Evolutionary conservation across 2,329 filamentous ascomycete species (phyloP).

Genomic region (Gnomoniopsis smithogilvyi): DNA sequence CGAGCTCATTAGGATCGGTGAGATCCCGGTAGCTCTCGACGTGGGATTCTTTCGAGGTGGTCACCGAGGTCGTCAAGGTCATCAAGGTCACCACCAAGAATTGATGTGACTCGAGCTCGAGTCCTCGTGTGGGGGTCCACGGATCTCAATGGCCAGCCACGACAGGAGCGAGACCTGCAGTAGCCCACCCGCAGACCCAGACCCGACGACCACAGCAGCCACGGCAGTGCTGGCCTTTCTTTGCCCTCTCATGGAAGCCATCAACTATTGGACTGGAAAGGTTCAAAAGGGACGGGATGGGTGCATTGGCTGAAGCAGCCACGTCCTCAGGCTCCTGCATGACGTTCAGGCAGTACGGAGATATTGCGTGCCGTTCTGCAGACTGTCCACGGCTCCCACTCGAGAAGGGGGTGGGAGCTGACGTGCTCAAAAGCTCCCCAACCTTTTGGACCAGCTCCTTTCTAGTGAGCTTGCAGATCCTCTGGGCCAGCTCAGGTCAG

Average conservation of each 20-base stretch:
- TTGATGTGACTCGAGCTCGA: too few species aligned
- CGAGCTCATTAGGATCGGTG: not conserved
- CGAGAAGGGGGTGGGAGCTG: not conserved
- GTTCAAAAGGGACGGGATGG: not conserved
- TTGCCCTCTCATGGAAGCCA: not conserved
- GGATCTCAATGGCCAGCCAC: not conserved
- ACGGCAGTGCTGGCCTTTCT: not conserved
- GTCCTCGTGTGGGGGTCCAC: not conserved
- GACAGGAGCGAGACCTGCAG: not conserved
- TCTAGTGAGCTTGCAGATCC: not conserved
- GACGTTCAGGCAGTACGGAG: not conserved
- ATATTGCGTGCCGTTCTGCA: not conserved
- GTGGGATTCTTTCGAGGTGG: not conserved
- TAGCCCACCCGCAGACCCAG: not conserved
- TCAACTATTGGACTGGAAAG: not conserved
- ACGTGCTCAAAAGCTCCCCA: not conserved
- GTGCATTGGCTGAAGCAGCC: not conserved
- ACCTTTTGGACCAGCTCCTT: not conserved
- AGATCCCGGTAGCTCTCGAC: not conserved
- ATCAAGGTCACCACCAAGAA: too few species aligned
- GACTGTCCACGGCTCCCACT: not conserved
- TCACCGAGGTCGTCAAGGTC: not conserved
- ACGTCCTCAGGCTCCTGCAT: not conserved
- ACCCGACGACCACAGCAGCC: not conserved
- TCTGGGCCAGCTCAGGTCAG: not conserved